Base-by-base conservation (phyloP, 2,329 filamentous ascomycete genomes). In the Pseudopithomyces maydicus region DNA sequence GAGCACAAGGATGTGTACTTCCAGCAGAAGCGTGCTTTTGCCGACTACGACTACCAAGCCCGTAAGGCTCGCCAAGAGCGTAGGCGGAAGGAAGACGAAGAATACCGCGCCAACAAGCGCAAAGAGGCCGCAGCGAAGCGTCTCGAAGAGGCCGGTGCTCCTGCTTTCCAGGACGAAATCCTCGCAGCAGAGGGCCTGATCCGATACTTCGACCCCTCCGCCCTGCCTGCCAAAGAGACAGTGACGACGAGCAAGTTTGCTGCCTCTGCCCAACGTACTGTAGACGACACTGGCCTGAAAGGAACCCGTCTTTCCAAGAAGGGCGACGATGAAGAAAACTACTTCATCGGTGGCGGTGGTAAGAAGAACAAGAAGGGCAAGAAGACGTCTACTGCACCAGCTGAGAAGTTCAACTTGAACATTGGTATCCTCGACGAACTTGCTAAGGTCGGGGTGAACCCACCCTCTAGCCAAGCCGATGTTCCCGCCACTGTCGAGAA, bases 351-450 rank as follows among this genome's bases (percentile, higher is more conserved):
- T 38, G 81, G 87, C 54, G 89, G 89, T 48, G 87, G 87, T 56
- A 91, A 91, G 83, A 95, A 94, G 84, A 90, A 90, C 65, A 94
- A 94, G 81, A 96, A 96, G 85, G 88, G 89, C 64, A 90, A 89
- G 81, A 96, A 90, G 81, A 94, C 92, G 81, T 84, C 85, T 71
- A 71, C 68, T 41, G 68, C 83, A n/a, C 83, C 80, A 14, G 70
- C 79, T 47, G 72, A 75, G 32, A 89, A 88, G 73, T 96, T 92
- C 85, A 96, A 89, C 80, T 87, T 95, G 74, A 94, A 91, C 67
- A 90, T 95, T 49, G 91, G 92, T 57, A 89, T 98, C 66, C 92
- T 99, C 47, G 92, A 97, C 78, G 91, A 97, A 78, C 90, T 96
- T 65, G 82, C 86, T 65, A 90, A 90, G 78, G 85, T 98, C 74